These are phyloP conservation scores for Marasmius fiardii DNA, from an alignment of 1,284 basidiomycete genomes.

Conservation along the genomic window DNA sequence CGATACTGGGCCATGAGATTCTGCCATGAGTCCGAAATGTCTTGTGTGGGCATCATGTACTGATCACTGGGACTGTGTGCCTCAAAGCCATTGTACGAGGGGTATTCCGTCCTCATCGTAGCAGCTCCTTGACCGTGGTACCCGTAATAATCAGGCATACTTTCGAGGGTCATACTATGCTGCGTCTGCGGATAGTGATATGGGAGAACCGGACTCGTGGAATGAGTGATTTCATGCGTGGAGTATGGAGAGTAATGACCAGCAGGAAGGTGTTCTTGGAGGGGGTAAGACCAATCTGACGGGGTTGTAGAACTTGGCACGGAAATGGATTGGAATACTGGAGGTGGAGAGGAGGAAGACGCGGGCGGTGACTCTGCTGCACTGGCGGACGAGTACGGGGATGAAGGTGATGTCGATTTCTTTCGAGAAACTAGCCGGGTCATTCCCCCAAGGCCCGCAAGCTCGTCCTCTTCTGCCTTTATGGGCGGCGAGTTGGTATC, in stretches of 20 bases:
- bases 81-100: slow-evolving; percentile 7
- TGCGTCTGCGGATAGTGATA: slow-evolving; percentile 5
- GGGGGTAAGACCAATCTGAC: slow-evolving; percentile 4
- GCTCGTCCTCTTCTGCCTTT: slow-evolving; percentile 56
- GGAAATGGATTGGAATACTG: slow-evolving; percentile 6
- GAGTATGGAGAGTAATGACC: slow-evolving; percentile 6
- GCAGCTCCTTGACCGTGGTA: slow-evolving; percentile 3
- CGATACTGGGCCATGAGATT: slow-evolving; percentile 41
- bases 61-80: slow-evolving; percentile 23
- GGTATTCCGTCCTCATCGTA: slow-evolving; percentile 12
- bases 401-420: slow-evolving; percentile 40
- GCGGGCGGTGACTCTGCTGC: slow-evolving; percentile 15
- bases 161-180: slow-evolving; percentile 9
- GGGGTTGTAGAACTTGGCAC: background rate
- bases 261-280: background rate
- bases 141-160: slow-evolving; percentile 11
- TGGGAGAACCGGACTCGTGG: background rate
- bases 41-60: slow-evolving; percentile 27
- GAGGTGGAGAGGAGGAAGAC: slow-evolving; percentile 21
- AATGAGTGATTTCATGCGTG: background rate
- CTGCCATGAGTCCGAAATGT: slow-evolving; percentile 46
- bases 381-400: slow-evolving; percentile 31
- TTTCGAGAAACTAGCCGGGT: slow-evolving; percentile 58
- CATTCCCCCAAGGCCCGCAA: slow-evolving; percentile 56
- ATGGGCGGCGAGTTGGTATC: slow-evolving; percentile 28